Base-by-base conservation (phyloP, 1,284 basidiomycete species). In the Xerocomus cyaneibrunnescens region DNA sequence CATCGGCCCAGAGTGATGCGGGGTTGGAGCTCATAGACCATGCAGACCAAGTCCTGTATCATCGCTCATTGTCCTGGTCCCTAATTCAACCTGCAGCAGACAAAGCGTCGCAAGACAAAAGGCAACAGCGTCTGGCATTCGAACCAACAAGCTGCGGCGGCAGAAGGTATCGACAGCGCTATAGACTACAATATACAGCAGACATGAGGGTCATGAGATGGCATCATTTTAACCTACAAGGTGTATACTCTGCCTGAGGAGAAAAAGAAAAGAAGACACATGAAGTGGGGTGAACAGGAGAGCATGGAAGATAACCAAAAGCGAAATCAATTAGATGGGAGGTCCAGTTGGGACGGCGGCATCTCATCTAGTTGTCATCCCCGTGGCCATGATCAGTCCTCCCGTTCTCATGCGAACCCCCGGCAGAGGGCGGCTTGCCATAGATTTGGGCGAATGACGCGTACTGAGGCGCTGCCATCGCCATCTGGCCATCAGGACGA, bases 401-500 rank as follows among this genome's bases (percentile, higher is more conserved):
- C 43, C 58, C 68, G 19, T 55, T 58, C 41, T 69, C 71, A 41
- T 65, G 66, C 22, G 66, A 56, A n/a, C 64, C 58, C 37, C 66
- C 62, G 5, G 60, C 57, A 7, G 70, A 70, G 50, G 70, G 58
- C 10, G 69, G 68, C 50, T 71, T 72, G 25, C 60, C 58, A 34
- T 71, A 72, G 41, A 72, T 56, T 4, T 69, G 67, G 9, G 71
- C 50, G 46, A 72, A 75, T 7, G 72, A 53, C 39, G 72, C 64
- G 55, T 75, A 74, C 48, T 65, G 66, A 10, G 69, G 68, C 0
- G 58, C n/a, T 22, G 59, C 39, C 60, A 74, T 66, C 22, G 65
- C 50, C 50, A 75, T 68, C 57, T 72, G 74, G 6, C 68, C 65
- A 56, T 75, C 76, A 39, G 76, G 74, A 50, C 74, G 69, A 57